phyloP scores from a whole-genome alignment of 1,284 basidiomycete species.

The Bondarzewia mesenterica region DNA sequence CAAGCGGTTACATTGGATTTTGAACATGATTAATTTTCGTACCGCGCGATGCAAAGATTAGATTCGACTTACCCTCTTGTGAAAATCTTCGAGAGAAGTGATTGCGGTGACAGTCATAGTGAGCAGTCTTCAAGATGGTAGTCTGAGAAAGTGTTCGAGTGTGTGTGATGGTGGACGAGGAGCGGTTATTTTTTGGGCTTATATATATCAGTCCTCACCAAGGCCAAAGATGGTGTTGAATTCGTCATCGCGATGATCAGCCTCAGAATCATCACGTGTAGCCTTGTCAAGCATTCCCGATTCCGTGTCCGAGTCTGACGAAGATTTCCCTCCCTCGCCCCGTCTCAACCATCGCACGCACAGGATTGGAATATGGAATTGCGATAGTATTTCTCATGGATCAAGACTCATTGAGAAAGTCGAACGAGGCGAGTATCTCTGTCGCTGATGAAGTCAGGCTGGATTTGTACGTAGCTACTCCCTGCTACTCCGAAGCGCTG shows the following conservation, averaged over 20 bases:
- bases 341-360: too few relatives aligned
- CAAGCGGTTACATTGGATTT: background rate
- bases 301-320: too few relatives aligned
- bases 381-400: too few relatives aligned
- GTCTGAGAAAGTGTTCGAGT: background rate
- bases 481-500: too few relatives aligned
- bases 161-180: background rate
- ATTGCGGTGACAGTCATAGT: constrained; percentile 11
- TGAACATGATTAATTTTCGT: too few relatives aligned
- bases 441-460: too few relatives aligned
- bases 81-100: constrained; percentile 10
- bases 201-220: background rate
- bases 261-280: background rate
- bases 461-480: too few relatives aligned
- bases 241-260: background rate
- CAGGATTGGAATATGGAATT: too few relatives aligned
- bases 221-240: background rate
- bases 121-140: background rate
- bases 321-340: too few relatives aligned
- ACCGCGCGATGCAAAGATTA: background rate
- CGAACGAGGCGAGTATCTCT: too few relatives aligned
- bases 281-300: too few relatives aligned
- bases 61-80: constrained; percentile 8
- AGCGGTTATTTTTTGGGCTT: background rate
- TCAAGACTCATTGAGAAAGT: too few relatives aligned